Evolutionary conservation across 2,329 filamentous ascomycete genomes (phyloP).

Genomic region (Hymenoscyphus scutula): DNA sequence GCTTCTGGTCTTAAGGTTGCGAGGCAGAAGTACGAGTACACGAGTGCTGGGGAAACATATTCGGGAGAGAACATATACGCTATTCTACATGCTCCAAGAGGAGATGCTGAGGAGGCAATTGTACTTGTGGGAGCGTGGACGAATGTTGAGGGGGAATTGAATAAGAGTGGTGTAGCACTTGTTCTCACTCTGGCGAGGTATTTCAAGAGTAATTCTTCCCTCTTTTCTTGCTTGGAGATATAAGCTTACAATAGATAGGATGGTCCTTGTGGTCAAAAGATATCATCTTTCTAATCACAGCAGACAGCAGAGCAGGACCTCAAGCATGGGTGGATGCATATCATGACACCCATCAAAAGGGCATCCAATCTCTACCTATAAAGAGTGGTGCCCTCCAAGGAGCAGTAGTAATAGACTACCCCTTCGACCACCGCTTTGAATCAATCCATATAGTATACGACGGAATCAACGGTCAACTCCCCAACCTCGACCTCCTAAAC

Average conservation of each 20-base stretch:
- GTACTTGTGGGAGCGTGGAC: conserved; percentile 88
- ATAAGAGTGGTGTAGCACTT: conserved; percentile 83
- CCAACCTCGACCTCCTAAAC: conserved; percentile 94
- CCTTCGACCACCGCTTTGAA: conserved; percentile 79
- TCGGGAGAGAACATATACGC: conserved; percentile 89
- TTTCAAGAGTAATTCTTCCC: conserved; percentile 67
- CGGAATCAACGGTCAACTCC: conserved; percentile 90
- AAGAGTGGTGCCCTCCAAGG: conserved; percentile 94
- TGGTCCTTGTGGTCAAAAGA: conserved; percentile 99
- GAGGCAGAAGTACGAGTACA: conserved; percentile 83
- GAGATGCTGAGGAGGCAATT: conserved; percentile 95
- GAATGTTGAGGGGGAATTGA: conserved; percentile 75
- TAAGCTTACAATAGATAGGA: conserved; percentile 43
- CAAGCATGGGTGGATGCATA: conserved; percentile 99
- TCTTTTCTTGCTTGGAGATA: not conserved
- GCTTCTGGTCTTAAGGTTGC: conserved; percentile 83
- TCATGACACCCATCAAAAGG: conserved; percentile 77
- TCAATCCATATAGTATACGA: conserved; percentile 91
- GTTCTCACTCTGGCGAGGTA: conserved; percentile 86
- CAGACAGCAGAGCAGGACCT: conserved; percentile 84
- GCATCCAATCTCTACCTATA: conserved; percentile 73
- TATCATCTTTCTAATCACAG: conserved; percentile 86
- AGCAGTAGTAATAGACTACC: conserved; percentile 90
- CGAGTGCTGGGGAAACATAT: conserved; percentile 69
- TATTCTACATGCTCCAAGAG: conserved; percentile 86